phyloP scores from a whole-genome alignment of 169 alveolate genomes.

The Babesia bigemina region DNA sequence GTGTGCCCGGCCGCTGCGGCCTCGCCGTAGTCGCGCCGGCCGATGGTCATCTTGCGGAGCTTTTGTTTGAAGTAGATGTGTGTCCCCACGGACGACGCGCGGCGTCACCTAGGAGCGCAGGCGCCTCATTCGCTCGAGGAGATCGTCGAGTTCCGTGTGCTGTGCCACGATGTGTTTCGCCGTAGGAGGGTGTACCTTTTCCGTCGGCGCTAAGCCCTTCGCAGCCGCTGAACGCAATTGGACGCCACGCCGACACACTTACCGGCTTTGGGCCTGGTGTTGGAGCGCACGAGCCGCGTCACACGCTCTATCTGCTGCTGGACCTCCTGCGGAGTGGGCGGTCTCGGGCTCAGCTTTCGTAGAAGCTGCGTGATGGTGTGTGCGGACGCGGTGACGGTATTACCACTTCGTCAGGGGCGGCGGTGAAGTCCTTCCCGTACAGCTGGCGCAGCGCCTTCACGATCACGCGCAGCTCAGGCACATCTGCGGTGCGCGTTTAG shows the following conservation, averaged over 20 bases:
- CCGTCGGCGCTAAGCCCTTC: neutral
- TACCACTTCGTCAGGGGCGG: constrained; percentile 28
- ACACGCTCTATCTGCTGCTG: constrained; percentile 10
- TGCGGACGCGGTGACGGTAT: neutral
- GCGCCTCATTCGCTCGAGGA: constrained; percentile 21
- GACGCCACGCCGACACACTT: neutral
- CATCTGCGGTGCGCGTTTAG: constrained; percentile 17
- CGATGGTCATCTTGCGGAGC: constrained; percentile 23
- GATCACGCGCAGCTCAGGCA: constrained; percentile 35
- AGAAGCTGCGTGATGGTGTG: constrained; percentile 14
- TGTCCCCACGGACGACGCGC: constrained; percentile 39
- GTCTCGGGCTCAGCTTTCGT: constrained; percentile 15
- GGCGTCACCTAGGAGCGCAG: constrained; percentile 24
- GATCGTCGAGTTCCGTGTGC: constrained; percentile 41
- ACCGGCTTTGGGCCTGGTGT: constrained; percentile 7
- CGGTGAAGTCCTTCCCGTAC: constrained; percentile 26
- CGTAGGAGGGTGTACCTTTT: neutral
- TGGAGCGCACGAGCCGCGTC: constrained; percentile 11
- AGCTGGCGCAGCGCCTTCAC: constrained; percentile 10
- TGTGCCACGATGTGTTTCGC: constrained; percentile 5
- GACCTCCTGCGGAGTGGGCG: constrained; percentile 9
- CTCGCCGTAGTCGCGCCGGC: constrained; percentile 55
- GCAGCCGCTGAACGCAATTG: constrained; percentile 3
- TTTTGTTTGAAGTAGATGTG: neutral
- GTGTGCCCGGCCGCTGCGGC: constrained; percentile 84